Conservation (phyloP, 805 yeast species). For the Yarrowia sp. region DNA sequence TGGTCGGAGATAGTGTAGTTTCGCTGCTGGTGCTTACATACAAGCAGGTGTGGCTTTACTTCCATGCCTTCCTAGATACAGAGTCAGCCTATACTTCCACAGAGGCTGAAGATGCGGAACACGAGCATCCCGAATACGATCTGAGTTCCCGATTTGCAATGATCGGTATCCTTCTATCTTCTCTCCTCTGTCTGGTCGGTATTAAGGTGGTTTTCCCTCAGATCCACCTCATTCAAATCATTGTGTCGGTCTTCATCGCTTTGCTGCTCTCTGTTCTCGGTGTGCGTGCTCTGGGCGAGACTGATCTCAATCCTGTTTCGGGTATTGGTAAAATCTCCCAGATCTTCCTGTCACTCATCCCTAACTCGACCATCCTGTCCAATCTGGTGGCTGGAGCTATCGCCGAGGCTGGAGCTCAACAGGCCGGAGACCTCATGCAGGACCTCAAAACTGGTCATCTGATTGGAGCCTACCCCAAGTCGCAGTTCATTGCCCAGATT, state of each 20-base stretch:
- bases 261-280: constrained; percentile 78
- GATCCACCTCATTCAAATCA: constrained; percentile 64
- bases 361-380: constrained; percentile 73
- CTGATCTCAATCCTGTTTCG: constrained; percentile 93
- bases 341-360: constrained; percentile 72
- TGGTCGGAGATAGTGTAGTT: constrained; percentile 88
- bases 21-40: background rate
- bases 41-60: background rate
- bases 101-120: constrained; percentile 25
- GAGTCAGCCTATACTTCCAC: background rate
- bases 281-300: constrained; percentile 92
- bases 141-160: constrained; percentile 50
- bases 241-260: constrained; percentile 69
- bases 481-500: constrained; percentile 86
- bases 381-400: constrained; percentile 94
- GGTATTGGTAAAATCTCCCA: constrained; percentile 96
- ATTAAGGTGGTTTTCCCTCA: constrained; percentile 67
- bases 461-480: constrained; percentile 85
- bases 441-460: constrained; percentile 93
- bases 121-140: constrained; percentile 45
- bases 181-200: constrained; percentile 62
- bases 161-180: constrained; percentile 62
- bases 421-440: constrained; percentile 97
- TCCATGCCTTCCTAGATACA: background rate
- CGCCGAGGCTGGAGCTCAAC: constrained; percentile 98